A percentile compares a stretch with the other conserved stretches of the same genome.
phyloP scores from a whole-genome alignment of 2,329 filamentous ascomycete species.

The Talaromyces piceae region DNA sequence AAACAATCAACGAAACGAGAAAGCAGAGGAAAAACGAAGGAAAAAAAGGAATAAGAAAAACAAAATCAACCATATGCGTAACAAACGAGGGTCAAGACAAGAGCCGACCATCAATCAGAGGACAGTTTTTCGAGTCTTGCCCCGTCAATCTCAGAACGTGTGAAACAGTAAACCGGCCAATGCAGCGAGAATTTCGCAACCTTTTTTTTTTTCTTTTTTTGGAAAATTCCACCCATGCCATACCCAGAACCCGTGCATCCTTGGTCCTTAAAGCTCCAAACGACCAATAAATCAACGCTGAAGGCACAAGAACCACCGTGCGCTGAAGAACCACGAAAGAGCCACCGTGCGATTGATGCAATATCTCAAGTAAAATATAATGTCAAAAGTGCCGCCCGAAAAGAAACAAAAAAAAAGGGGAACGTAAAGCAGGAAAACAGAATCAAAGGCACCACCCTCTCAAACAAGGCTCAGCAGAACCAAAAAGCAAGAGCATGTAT shows the following conservation, averaged over 20 bases:
- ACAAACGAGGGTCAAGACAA: constrained; percentile 1
- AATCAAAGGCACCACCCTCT: neutral
- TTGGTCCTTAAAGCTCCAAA: constrained; percentile 10
- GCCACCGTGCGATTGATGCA: constrained; percentile 13
- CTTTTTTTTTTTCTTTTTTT: too few species aligned
- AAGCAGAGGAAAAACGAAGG: constrained; percentile 9
- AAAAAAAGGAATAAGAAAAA: neutral
- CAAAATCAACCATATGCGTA: constrained; percentile 6
- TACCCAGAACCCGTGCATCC: constrained; percentile 11
- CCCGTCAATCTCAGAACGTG: neutral
- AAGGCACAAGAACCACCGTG: constrained; percentile 13
- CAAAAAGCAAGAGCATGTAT: neutral
- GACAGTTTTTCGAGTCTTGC: neutral
- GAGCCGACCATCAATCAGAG: too few species aligned
- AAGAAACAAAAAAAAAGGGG: neutral
- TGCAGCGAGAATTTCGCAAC: constrained; percentile 12
- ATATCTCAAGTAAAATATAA: constrained; percentile 6
- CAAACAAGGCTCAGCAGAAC: neutral
- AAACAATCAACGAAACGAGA: constrained; percentile 9
- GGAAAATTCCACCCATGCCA: constrained; percentile 13
- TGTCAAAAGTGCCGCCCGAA: constrained; percentile 12
- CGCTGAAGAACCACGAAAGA: constrained; percentile 12
- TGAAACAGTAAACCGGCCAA: constrained; percentile 11
- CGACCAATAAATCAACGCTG: constrained; percentile 9
- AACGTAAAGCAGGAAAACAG: neutral